Evolutionary conservation across 75 land plant species (phyloP), one percentile per base, ranked within the genome.

Genomic region (Picea sitchensis): DNA sequence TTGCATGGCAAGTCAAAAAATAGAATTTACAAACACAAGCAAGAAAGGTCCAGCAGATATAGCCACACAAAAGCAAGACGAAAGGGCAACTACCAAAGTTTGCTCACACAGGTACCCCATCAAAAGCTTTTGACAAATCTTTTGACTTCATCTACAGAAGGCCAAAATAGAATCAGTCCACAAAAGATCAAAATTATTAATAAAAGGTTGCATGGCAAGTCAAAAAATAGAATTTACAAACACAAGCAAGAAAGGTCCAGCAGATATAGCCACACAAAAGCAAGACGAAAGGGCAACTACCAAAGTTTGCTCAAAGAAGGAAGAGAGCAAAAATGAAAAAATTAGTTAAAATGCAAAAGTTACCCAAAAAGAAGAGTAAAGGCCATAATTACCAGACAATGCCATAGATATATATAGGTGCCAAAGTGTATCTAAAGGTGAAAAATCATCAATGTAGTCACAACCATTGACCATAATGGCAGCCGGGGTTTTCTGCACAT

Each of bases 51-150:
- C 23, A 41, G 47, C 12, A 71, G 23, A 47, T 51, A 51, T 9
- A 51, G 2, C 9, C 56, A 51, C 56, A 51, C 12, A 51, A 44
- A 38, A 71, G 20, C 13, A 36, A 38, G 54, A 41, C 54, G 12
- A 71, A 18, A 69, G 18, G 13, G 14, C 5, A 38, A 71, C 73
- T 71, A 8, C 36, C n/a, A 2, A 14, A 71, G 32, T n/a, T n/a
- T n/a, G n/a, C n/a, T n/a, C n/a, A 97, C 60, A 97, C 91, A 77
- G 99, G 99, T 77, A 97, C 99, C 68, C 99, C 99, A 89, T 95
- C 99, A 90, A 97, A 97, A 5, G 92, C 90, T 64, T 61, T 86
- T 61, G 79, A 58, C 15, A n/a, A 14, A 80, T 90, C 93, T 18
- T 87, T 75, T 31, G 95, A 80, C 84, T 88, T 97, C 14, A 89